Evolutionary conservation across 176 grass and related monocot genomes (phyloP), one percentile per base, ranked within the genome.

Genomic region (Carex myosuroides): DNA sequence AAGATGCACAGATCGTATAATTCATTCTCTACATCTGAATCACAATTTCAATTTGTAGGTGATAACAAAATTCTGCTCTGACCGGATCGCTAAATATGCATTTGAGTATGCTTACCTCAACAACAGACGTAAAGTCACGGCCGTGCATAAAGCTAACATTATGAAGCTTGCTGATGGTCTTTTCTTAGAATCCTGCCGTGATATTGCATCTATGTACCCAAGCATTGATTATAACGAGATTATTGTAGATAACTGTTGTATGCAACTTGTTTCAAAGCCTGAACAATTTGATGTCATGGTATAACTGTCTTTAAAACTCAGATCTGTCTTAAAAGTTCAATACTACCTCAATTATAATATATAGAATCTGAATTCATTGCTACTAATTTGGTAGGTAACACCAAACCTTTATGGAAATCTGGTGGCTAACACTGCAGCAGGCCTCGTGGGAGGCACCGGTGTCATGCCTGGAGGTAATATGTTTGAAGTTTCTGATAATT

Each of bases 401-500:
- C 95, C 95, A 84, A 98, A 98, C 89, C 92, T 98, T 84, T 98
- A 98, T 89, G 95, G 95, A 77, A 98, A 98, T 89, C 76, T 98
- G 68, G 95, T 98, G 86, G 87, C 95, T 72, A 95, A 95, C 55
- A 89, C 90, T 72, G 92, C 95, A 85, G 95, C 92, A 85, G 92
- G 92, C 70, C 91, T 98, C 86, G 95, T 92, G 65, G 95, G 95
- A 87, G 95, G 92, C 57, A 89, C 92, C 55, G 95, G 93, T 62
- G 92, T 98, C 83, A 98, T 98, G 95, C 93, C 95, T 76, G 92
- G 93, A 93, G 95, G 93, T 98, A 94, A 20, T 18, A 0, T 83
- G 79, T 64, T 9, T 21, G 30, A 65, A 86, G 2, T 70, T 58
- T 41, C 13, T 83, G 42, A 42, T 65, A 5, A 79, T 44, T 8